phyloP scores from a whole-genome alignment of 163 green algal species.

The Smithsoniella earleae region DNA sequence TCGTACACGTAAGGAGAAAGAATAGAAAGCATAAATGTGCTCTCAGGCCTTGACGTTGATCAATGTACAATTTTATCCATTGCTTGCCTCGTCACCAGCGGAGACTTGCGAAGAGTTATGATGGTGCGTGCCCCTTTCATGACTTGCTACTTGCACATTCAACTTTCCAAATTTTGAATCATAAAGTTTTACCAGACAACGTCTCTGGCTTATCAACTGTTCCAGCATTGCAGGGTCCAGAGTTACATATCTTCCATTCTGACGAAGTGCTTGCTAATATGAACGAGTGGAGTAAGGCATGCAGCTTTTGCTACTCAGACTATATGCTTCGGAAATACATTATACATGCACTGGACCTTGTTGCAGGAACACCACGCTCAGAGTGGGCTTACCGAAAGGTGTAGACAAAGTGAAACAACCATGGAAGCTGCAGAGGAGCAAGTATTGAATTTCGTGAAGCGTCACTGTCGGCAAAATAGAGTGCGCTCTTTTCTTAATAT shows the following conservation, averaged over 20 bases:
- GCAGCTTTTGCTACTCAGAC: neutral
- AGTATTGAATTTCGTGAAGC: conserved; percentile 30
- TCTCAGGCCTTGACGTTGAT: conserved; percentile 31
- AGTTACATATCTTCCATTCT: conserved; percentile 71
- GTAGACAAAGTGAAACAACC: conserved; percentile 40
- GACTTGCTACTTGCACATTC: neutral
- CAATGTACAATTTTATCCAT: neutral
- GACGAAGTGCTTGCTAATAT: conserved; percentile 72
- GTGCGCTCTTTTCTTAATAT: no score
- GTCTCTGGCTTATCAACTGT: neutral
- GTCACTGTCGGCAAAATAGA: neutral
- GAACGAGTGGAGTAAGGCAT: conserved; percentile 79
- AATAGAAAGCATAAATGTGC: no score
- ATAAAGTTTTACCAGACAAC: neutral
- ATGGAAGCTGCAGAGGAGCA: conserved; percentile 59
- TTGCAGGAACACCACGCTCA: conserved; percentile 64
- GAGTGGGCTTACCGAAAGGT: conserved; percentile 60
- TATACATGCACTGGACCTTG: neutral
- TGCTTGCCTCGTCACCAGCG: conserved; percentile 80
- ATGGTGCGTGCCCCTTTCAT: conserved; percentile 41
- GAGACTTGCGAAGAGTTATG: conserved; percentile 45
- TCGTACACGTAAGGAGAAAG: neutral
- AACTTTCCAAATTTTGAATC: neutral
- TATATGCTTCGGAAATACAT: neutral
- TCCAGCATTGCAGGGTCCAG: conserved; percentile 75